Evolutionary conservation across 805 yeast species (phyloP).

Genomic region (Candida loeiensis): DNA sequence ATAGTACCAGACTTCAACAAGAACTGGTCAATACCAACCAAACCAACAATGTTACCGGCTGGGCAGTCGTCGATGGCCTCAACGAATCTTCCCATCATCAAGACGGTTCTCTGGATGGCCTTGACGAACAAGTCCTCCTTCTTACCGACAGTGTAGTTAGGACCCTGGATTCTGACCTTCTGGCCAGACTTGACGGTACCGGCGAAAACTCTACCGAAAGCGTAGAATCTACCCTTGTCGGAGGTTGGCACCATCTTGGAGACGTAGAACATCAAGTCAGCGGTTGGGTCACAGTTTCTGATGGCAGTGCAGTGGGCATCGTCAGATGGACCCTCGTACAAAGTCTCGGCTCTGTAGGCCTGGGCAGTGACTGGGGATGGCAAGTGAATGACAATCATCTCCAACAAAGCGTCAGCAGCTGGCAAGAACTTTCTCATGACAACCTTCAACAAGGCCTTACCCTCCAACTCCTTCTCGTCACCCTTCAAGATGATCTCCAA

Average conservation of each 20-base stretch:
- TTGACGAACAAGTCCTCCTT: conserved; percentile 96
- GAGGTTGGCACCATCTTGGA: conserved; percentile 99
- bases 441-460: conserved; percentile 96
- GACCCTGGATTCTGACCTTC: conserved; percentile 99
- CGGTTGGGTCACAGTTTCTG: conserved; percentile 97
- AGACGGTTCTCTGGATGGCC: conserved; percentile 98
- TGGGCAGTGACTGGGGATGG: conserved; percentile 99
- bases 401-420: conserved; percentile 99
- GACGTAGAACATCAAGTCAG: conserved; percentile 97
- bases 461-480: conserved; percentile 98
- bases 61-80: conserved; percentile 99
- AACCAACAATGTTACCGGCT: conserved; percentile 99
- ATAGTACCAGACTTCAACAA: conserved; percentile 98
- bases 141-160: conserved; percentile 98
- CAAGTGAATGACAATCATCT: conserved; percentile 96
- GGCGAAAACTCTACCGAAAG: conserved; percentile 99
- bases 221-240: conserved; percentile 99
- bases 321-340: conserved; percentile 97
- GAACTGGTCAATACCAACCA: conserved; percentile 99
- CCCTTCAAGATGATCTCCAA: conserved; percentile 90
- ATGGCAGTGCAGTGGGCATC: conserved; percentile 89
- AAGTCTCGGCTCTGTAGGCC: conserved; percentile 97
- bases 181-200: conserved; percentile 99
- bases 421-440: conserved; percentile 99
- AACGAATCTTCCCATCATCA: conserved; percentile 98